A percentile compares a stretch with the other conserved stretches of the same genome.
These are phyloP conservation scores for Calendula officinalis DNA, from an alignment of 129 eudicot species.

Conservation along the genomic window DNA sequence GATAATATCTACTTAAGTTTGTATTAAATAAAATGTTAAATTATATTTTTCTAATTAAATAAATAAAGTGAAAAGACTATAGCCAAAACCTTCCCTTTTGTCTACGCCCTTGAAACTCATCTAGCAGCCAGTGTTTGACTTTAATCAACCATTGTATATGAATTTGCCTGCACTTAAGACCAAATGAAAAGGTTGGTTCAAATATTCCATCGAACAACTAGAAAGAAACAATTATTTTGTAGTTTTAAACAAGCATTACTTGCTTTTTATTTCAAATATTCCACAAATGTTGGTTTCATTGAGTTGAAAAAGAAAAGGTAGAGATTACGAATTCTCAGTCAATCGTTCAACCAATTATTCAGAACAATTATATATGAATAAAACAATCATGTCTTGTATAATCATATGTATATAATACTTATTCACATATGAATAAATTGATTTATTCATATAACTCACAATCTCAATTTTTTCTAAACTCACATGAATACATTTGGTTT, in stretches of 20 bases:
- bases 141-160: constrained; percentile 24
- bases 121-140: constrained; percentile 36
- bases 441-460: no score
- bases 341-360: no score
- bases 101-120: constrained; percentile 30
- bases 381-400: no score
- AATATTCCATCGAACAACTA: constrained; percentile 28
- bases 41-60: neutral
- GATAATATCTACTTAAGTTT: constrained; percentile 3
- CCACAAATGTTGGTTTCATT: no score
- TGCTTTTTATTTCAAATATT: neutral
- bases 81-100: constrained; percentile 18
- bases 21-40: neutral
- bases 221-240: constrained; percentile 16
- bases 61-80: constrained; percentile 18
- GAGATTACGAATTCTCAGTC: no score
- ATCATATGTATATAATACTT: no score
- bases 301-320: no score
- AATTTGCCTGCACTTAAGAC: constrained; percentile 31
- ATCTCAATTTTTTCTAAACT: no score
- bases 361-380: no score
- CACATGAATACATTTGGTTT: no score
- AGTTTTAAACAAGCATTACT: constrained; percentile 19
- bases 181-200: constrained; percentile 20
- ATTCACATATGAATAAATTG: no score